Evolutionary conservation across 78 protist species (phyloP), one percentile per base, ranked within the genome.

Genomic region (Dictyostelium brefeldianum): DNA sequence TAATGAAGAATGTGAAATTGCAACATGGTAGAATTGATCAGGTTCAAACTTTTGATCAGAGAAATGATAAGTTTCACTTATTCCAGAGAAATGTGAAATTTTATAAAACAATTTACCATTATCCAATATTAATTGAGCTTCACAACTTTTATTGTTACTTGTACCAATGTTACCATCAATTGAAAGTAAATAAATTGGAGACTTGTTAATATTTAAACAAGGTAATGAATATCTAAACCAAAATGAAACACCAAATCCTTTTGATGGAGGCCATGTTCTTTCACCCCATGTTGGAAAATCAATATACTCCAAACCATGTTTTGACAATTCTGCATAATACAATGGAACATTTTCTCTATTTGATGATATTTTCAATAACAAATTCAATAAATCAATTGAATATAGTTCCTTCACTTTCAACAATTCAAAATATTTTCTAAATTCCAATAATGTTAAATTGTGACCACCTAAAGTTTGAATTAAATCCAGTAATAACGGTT

Each of bases 251-350:
- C 92, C 91, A 53, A 67, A 74, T 25, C 95, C 95, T 91, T 91
- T 91, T 1, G 57, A 18, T 18, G 95, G 95, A 41, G 95, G 95
- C 95, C 95, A 91, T 22, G 83, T 25, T 56, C 78, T 57, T 43
- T 91, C 95, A 50, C 90, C 89, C 25, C 41, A 69, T 10, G 65
- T 29, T 15, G 90, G 90, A 46, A 91, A 54, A 53, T 91, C 95
- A 2, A 91, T 81, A 65, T 82, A 91, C 43, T 91, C 92, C 10
- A 91, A 12, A 1, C 78, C 89, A 47, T 62, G 47, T 43, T 91
- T 91, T 43, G 95, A 91, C 25, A 91, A 53, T 10, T 91, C 95
- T 14, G 95, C 95, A 69, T 83, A 91, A 65, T 81, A 91, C 2
- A 71, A 54, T 29, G 95, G 95, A 0, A 83, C 36, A 67, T 77